Evolutionary conservation across 177 flowering plant species (phyloP).

Genomic region (Vitis hybrid): DNA sequence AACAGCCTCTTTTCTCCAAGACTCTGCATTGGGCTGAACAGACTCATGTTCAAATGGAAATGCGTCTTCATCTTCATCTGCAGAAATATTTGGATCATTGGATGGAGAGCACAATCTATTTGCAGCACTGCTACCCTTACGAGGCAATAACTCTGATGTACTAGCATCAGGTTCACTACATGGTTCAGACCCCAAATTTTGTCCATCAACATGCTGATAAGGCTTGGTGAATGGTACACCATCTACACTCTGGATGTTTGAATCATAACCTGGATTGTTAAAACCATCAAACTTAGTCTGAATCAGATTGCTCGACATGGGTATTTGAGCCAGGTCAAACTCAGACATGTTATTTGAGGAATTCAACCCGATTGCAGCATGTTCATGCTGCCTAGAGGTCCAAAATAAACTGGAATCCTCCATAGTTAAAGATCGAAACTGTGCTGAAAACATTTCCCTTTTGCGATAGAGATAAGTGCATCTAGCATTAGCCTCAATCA

Average conservation of each 20-base stretch:
- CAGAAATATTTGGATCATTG: slow-evolving; percentile 37
- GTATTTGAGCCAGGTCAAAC: slow-evolving; percentile 24
- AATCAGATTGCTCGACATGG: slow-evolving; percentile 25
- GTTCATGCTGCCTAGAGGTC: slow-evolving; percentile 36
- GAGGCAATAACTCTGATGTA: slow-evolving; percentile 47
- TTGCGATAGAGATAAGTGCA: slow-evolving; percentile 62
- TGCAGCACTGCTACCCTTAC: slow-evolving; percentile 20
- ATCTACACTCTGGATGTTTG: slow-evolving; percentile 28
- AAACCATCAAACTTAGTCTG: slow-evolving; percentile 28
- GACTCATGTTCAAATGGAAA: slow-evolving; percentile 29
- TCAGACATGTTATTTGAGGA: slow-evolving; percentile 24
- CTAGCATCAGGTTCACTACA: slow-evolving; percentile 64
- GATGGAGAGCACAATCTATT: slow-evolving; percentile 41
- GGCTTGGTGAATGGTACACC: slow-evolving; percentile 20
- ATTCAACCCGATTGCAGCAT: slow-evolving; percentile 25
- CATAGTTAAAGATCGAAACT: slow-evolving; percentile 47
- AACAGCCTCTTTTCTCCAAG: slow-evolving; percentile 23
- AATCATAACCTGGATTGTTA: slow-evolving; percentile 28
- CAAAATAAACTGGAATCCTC: slow-evolving; percentile 48
- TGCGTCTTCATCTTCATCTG: slow-evolving; percentile 54
- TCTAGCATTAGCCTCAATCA: slow-evolving; percentile 72
- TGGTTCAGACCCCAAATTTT: slow-evolving; percentile 44
- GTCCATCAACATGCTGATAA: slow-evolving; percentile 28
- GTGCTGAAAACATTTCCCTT: slow-evolving; percentile 61
- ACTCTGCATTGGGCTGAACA: slow-evolving; percentile 22